Conservation (phyloP, 352 stramenopile species). For the Thraustochytrium sp. region DNA sequence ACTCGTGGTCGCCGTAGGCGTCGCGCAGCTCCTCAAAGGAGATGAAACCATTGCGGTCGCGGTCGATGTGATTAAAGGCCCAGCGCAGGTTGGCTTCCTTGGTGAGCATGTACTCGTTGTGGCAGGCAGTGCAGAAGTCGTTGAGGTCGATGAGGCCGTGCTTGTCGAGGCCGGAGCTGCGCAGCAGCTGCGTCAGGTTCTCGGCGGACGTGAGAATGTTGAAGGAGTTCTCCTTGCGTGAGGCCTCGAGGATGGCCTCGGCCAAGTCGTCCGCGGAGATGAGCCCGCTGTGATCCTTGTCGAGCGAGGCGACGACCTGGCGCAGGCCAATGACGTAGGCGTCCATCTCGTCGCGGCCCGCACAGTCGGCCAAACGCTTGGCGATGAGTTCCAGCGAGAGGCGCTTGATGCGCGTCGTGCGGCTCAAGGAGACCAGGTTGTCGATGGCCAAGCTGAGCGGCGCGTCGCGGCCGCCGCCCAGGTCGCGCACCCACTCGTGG, state of each 20-base stretch:
- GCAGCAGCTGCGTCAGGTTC: neutral
- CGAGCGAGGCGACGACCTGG: neutral
- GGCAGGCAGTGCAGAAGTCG: neutral
- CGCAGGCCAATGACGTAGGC: neutral
- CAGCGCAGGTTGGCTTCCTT: neutral
- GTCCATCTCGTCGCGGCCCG: neutral
- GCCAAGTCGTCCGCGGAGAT: neutral
- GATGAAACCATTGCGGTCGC: conserved; percentile 1
- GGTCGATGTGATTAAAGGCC: conserved; percentile 1
- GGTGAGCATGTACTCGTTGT: neutral
- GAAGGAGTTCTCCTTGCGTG: conserved; percentile 1
- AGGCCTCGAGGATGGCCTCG: neutral
- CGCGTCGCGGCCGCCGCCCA: neutral
- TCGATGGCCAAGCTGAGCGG: neutral
- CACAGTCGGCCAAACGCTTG: neutral
- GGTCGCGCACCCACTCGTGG: conserved; percentile 43
- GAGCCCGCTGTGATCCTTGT: neutral
- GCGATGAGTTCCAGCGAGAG: conserved; percentile 16
- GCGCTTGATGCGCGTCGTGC: neutral
- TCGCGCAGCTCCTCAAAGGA: conserved; percentile 5
- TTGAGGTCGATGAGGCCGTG: conserved; percentile 19
- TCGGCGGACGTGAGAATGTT: neutral
- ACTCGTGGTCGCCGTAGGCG: neutral
- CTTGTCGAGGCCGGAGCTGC: neutral
- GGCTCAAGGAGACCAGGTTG: neutral